phyloP scores from a whole-genome alignment of 2,329 filamentous ascomycete species.

The Metarhizium robertsii region DNA sequence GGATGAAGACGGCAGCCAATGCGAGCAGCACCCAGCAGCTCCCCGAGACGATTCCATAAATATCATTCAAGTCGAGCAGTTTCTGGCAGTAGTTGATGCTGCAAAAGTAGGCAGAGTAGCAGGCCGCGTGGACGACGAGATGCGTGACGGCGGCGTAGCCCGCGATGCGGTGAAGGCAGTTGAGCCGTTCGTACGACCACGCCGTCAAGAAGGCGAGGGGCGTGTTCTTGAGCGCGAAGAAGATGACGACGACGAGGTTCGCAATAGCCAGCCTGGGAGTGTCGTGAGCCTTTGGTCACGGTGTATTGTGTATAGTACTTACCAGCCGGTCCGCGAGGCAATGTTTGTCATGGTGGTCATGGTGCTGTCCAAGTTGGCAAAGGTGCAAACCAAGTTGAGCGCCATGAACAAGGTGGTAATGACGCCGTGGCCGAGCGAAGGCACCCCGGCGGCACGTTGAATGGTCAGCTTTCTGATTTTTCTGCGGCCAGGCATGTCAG shows the following conservation, averaged over 20 bases:
- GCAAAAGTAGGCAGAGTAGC: constrained; percentile 34
- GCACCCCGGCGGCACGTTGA: constrained; percentile 16
- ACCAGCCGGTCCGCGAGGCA: constrained; percentile 30
- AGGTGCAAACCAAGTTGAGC: constrained; percentile 24
- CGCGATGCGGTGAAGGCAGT: constrained; percentile 44
- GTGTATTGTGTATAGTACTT: constrained; percentile 5
- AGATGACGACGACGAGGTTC: constrained; percentile 43
- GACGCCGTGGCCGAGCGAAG: constrained; percentile 23
- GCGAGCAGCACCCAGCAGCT: constrained; percentile 35
- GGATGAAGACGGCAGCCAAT: constrained; percentile 31
- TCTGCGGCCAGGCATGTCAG: constrained; percentile 9
- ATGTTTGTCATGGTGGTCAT: constrained; percentile 23
- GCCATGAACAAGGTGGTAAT: constrained; percentile 20
- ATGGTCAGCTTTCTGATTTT: constrained; percentile 17
- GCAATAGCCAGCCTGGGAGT: constrained; percentile 26
- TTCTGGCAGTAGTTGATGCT: constrained; percentile 14
- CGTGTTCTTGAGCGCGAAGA: constrained; percentile 49
- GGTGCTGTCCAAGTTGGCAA: constrained; percentile 23
- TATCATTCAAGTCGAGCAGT: constrained; percentile 28
- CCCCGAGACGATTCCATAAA: constrained; percentile 39
- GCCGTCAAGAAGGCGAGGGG: constrained; percentile 42
- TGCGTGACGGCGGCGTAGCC: constrained; percentile 39
- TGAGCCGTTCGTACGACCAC: constrained; percentile 50
- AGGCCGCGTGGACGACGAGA: constrained; percentile 34
- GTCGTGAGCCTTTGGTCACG: neutral